A percentile compares a stretch with the other conserved stretches of the same genome.
Evolutionary conservation across 495 filamentous ascomycete species (phyloP).

Genomic region (Trichoderma reesei): DNA sequence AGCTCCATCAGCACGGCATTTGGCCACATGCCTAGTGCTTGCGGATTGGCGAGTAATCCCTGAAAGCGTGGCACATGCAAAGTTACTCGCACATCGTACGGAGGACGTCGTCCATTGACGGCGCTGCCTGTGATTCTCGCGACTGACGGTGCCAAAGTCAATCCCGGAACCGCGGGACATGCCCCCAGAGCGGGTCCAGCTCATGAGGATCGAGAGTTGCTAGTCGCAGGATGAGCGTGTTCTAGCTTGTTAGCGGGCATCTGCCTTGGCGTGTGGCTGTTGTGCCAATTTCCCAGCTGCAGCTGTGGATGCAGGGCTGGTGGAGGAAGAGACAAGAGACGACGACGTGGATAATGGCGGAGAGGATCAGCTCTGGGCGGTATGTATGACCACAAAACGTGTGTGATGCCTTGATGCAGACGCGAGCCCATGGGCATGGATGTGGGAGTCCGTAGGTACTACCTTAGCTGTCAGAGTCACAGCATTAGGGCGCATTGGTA

Average conservation of each 20-base stretch:
- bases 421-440: neutral
- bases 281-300: constrained; percentile 4
- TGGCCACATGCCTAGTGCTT: constrained; percentile 5
- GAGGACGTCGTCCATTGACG: neutral
- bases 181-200: neutral
- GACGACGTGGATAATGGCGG: too few relatives aligned
- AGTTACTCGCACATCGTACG: too few relatives aligned
- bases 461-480: too few relatives aligned
- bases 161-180: neutral
- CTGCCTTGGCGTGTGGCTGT: constrained; percentile 3
- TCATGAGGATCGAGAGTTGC: neutral
- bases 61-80: neutral
- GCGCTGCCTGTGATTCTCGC: neutral
- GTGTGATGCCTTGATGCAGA: neutral
- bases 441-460: neutral
- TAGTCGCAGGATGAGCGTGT: neutral
- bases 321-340: neutral
- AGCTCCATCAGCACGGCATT: neutral
- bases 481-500: neutral
- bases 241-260: neutral
- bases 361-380: neutral
- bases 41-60: neutral
- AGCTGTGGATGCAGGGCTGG: neutral
- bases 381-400: neutral
- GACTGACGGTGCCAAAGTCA: neutral